phyloP scores from a whole-genome alignment of 129 eudicot genomes.

The Tagetes patula region DNA sequence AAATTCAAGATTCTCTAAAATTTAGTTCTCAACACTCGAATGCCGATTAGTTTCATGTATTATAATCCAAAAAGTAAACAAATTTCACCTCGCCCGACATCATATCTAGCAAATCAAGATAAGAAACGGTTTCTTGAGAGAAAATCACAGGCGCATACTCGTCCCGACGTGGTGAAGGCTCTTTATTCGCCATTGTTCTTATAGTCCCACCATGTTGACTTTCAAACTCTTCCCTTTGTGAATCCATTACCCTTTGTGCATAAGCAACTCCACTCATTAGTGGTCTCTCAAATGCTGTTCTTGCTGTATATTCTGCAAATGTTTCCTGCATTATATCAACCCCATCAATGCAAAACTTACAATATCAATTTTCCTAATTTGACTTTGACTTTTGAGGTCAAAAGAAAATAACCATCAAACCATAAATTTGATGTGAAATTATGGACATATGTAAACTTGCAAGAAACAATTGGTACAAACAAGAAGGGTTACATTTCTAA shows the following conservation, averaged over 20 bases:
- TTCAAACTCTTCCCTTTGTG: slow-evolving; percentile 74
- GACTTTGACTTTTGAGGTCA: slow-evolving; percentile 16
- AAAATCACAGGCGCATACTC: slow-evolving; percentile 92
- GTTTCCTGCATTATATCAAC: slow-evolving; percentile 55
- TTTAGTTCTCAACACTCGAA: not conserved
- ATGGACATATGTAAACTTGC: not conserved
- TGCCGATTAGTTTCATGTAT: not conserved
- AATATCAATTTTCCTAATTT: not conserved
- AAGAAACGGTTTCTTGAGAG: slow-evolving; percentile 82
- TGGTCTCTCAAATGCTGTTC: slow-evolving; percentile 88
- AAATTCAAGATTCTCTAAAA: not conserved
- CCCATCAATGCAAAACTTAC: not conserved
- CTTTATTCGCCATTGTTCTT: slow-evolving; percentile 66
- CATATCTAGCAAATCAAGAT: slow-evolving; percentile 78
- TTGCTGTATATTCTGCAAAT: slow-evolving; percentile 84
- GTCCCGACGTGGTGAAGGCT: slow-evolving; percentile 76
- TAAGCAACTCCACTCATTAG: slow-evolving; percentile 79
- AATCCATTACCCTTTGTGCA: slow-evolving; percentile 61
- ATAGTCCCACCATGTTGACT: slow-evolving; percentile 71
- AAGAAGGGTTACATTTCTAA: slow-evolving; percentile 1
- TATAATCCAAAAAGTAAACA: slow-evolving; percentile 2
- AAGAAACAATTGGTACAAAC: slow-evolving; percentile 13
- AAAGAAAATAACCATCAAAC: slow-evolving; percentile 18
- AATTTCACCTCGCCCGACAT: slow-evolving; percentile 89
- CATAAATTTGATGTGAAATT: slow-evolving; percentile 11